Base-by-base conservation (phyloP, 768 basidiomycete genomes). In the Polyporus arcularius region DNA sequence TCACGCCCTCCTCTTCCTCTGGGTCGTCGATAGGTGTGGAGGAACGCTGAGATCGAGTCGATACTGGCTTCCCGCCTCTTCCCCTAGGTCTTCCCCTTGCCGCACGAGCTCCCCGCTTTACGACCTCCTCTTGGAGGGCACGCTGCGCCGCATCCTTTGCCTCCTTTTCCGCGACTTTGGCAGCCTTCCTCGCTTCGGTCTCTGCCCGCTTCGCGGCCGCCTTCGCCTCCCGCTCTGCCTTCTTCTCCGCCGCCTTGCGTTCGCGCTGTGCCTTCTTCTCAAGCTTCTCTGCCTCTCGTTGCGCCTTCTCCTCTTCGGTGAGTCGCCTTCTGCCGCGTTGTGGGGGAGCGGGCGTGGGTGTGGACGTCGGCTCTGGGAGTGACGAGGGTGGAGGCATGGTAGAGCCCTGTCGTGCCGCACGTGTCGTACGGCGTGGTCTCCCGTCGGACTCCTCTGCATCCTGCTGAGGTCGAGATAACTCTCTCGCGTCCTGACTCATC, bases 281-380 rank as follows among this genome's bases (percentile, higher is more conserved):
- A 50, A 42, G 53, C 68, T 53, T 67, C 58, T 63, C 60, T 50
- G 58, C 67, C 53, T 58, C 56, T 59, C 55, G 57, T 55, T 62
- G 66, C 58, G 61, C n/a, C 45, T 70, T 73, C 56, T 71, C 66
- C 42, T 71, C 71, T 8, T 58, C 65, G 0, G 66, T 53, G 21
- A 70, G 48, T 0, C 63, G 66, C 0, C 61, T 58, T 1, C 65
- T 68, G 0, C 71, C 69, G 4, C 65, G 65, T 46, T 68, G 51
- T 1, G 62, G 56, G 4, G 58, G 60, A 11, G 54, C 45, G 26
- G 68, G 43, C 26, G 47, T 28, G 41, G 53, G 55, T 14, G 55
- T 26, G 16, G 60, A 35, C n/a, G 56, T 46, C 21, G 54, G 46
- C 30, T 54, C 60, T 0, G 42, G 16, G 7, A 50, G 6, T 12